These are phyloP conservation scores for Vitis hybrid DNA, from an alignment of 177 flowering plant species.

Conservation along the genomic window DNA sequence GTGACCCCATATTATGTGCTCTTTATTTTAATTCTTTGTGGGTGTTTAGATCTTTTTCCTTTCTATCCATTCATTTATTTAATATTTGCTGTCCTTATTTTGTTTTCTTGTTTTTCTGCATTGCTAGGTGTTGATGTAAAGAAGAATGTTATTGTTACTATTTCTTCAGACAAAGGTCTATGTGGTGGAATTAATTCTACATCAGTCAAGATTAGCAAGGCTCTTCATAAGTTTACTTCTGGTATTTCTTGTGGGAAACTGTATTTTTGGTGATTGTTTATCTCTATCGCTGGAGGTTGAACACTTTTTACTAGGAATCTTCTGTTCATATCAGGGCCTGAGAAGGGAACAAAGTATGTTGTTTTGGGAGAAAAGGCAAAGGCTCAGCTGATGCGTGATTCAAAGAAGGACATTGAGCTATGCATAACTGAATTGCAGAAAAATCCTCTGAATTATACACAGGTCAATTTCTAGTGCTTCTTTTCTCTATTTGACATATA, in stretches of 20 bases:
- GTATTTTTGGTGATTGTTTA: background rate
- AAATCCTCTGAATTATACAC: slow-evolving; percentile 85
- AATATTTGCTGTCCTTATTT: background rate
- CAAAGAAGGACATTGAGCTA: slow-evolving; percentile 71
- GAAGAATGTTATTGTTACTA: slow-evolving; percentile 79
- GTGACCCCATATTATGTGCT: too few species aligned
- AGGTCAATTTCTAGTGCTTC: slow-evolving; percentile 43
- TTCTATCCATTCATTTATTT: background rate
- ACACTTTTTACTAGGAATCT: slow-evolving; percentile 1
- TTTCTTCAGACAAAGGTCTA: slow-evolving; percentile 97
- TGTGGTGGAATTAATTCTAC: slow-evolving; percentile 99
- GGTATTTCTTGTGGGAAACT: slow-evolving; percentile 40
- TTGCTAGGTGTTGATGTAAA: slow-evolving; percentile 79
- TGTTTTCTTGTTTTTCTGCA: slow-evolving; percentile 6
- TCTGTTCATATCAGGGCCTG: slow-evolving; percentile 61
- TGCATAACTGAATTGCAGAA: slow-evolving; percentile 79
- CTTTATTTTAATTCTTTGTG: background rate
- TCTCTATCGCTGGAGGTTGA: background rate
- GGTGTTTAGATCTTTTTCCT: background rate
- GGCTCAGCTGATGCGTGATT: slow-evolving; percentile 84
- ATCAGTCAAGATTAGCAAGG: slow-evolving; percentile 84
- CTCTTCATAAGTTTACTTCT: slow-evolving; percentile 56
- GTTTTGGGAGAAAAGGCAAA: slow-evolving; percentile 94
- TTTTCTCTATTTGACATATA: too few species aligned
- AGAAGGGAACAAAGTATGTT: slow-evolving; percentile 77